Conservation (phyloP, 768 basidiomycete species). For the Rhizopogon salebrosus region DNA sequence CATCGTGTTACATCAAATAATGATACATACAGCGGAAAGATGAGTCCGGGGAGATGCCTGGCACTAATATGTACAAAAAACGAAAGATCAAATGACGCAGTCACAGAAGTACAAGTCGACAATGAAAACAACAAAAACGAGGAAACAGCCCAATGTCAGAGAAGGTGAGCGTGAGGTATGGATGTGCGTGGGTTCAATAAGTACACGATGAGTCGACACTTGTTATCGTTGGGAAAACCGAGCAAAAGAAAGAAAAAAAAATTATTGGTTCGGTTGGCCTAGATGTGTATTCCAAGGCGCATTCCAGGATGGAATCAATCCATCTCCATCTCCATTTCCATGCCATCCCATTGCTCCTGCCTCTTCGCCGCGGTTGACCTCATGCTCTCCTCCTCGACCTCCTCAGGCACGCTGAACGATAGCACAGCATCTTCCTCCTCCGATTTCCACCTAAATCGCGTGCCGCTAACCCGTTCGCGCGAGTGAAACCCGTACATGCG, state of each 20-base stretch:
- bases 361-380: constrained; percentile 12
- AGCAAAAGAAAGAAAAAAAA: background rate
- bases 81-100: background rate
- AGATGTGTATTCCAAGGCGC: background rate
- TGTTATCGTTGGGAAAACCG: background rate
- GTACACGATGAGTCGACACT: background rate
- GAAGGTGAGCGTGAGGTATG: background rate
- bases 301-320: constrained; percentile 8
- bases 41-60: background rate
- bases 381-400: constrained; percentile 39
- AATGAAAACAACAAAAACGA: background rate
- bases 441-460: constrained; percentile 30
- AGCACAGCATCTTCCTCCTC: constrained; percentile 39
- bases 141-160: background rate
- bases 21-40: constrained; percentile 3
- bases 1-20: constrained; percentile 5
- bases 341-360: constrained; percentile 33
- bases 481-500: constrained; percentile 18
- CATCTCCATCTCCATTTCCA: constrained; percentile 50
- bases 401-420: constrained; percentile 39
- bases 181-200: background rate
- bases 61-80: constrained; percentile 1
- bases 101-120: constrained; percentile 1
- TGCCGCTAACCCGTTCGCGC: constrained; percentile 21
- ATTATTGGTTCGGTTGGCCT: background rate